These are phyloP conservation scores for Elsinoe perseae DNA, from an alignment of 2,329 filamentous ascomycete species.

Conservation along the genomic window DNA sequence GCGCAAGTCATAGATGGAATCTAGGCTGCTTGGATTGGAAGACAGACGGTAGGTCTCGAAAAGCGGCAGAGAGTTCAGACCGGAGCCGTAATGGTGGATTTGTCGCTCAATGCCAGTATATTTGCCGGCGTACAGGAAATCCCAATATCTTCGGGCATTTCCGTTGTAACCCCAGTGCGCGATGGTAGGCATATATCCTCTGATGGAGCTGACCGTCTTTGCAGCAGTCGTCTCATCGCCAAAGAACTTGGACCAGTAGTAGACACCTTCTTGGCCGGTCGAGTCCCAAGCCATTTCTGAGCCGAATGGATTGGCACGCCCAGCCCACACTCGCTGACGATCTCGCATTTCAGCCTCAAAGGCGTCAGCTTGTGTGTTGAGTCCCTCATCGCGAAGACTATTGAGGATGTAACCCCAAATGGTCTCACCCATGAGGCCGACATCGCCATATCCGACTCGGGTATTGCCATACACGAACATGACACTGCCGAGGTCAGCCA, in stretches of 20 bases:
- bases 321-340: conserved; percentile 46
- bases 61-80: conserved; percentile 49
- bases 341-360: conserved; percentile 43
- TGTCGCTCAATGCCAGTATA: conserved; percentile 39
- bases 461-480: conserved; percentile 29
- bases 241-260: conserved; percentile 44
- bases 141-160: conserved; percentile 55
- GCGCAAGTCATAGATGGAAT: conserved; percentile 45
- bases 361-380: conserved; percentile 32
- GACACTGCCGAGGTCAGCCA: background rate
- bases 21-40: conserved; percentile 25
- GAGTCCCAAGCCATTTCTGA: conserved; percentile 58
- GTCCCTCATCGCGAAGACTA: conserved; percentile 45
- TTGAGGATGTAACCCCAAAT: conserved; percentile 47
- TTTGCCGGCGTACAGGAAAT: conserved; percentile 45
- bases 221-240: conserved; percentile 37
- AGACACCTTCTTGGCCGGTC: conserved; percentile 55
- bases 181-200: conserved; percentile 51
- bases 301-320: conserved; percentile 47
- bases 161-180: conserved; percentile 58
- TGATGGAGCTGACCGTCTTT: conserved; percentile 50
- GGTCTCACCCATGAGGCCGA: conserved; percentile 54
- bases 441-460: conserved; percentile 36
- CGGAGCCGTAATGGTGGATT: conserved; percentile 55
- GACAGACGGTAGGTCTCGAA: conserved; percentile 45